These are phyloP conservation scores for Brassica incana DNA, from an alignment of 345 rosid genomes.

Conservation along the genomic window DNA sequence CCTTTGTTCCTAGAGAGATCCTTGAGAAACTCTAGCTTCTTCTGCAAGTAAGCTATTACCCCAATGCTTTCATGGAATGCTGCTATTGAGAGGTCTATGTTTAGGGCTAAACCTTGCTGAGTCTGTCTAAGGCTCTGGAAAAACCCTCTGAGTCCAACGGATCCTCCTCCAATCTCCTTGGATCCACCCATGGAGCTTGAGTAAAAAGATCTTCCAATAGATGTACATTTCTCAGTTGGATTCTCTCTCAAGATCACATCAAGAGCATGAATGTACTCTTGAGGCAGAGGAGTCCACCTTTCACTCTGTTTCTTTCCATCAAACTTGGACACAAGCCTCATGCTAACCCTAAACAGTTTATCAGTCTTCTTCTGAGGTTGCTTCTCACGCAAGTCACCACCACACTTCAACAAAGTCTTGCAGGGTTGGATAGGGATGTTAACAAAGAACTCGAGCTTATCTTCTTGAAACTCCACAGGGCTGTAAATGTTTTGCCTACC, in stretches of 20 bases:
- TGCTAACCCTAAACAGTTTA: slow-evolving; percentile 59
- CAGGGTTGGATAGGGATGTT: slow-evolving; percentile 75
- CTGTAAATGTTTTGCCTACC: slow-evolving; percentile 83
- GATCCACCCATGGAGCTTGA: slow-evolving; percentile 76
- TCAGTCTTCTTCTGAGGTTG: slow-evolving; percentile 54
- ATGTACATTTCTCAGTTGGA: slow-evolving; percentile 74
- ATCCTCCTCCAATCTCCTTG: slow-evolving; percentile 89
- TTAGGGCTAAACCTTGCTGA: slow-evolving; percentile 92
- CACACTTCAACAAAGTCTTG: slow-evolving; percentile 35
- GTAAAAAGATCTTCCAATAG: slow-evolving; percentile 77
- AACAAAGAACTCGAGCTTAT: slow-evolving; percentile 80
- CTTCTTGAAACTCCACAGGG: slow-evolving; percentile 77
- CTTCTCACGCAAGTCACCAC: slow-evolving; percentile 51
- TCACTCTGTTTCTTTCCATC: slow-evolving; percentile 68
- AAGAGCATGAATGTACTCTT: slow-evolving; percentile 86
- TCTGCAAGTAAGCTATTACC: slow-evolving; percentile 83
- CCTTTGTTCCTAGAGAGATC: slow-evolving; percentile 74
- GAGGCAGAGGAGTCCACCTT: slow-evolving; percentile 83
- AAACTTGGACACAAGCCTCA: slow-evolving; percentile 81
- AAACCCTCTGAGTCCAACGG: slow-evolving; percentile 86
- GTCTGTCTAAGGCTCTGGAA: slow-evolving; percentile 95
- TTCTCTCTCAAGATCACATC: slow-evolving; percentile 89
- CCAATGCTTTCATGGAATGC: slow-evolving; percentile 95
- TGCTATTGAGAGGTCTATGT: slow-evolving; percentile 82
- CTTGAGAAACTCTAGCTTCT: slow-evolving; percentile 73